Percentiles rank a stretch among this genome's conserved stretches.
Conservation (phyloP, 176 grass and related monocot genomes). For the Cymbopogon citratus region DNA sequence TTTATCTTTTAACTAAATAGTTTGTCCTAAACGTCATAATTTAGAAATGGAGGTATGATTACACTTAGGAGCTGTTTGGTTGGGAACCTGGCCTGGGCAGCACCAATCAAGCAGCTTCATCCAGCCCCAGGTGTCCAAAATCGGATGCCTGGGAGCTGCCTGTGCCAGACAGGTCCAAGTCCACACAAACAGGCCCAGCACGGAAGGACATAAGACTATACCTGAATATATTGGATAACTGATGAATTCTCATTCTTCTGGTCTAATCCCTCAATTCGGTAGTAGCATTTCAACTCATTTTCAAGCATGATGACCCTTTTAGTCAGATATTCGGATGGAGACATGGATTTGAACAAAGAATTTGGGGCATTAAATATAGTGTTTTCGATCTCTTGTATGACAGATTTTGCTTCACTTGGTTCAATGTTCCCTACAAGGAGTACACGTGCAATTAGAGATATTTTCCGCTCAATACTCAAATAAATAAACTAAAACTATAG, state of each 20-base stretch:
- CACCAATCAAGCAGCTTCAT: too few relatives aligned
- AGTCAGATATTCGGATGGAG: conserved; percentile 69
- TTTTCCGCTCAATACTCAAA: neutral
- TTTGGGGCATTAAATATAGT: conserved; percentile 59
- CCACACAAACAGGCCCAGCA: neutral
- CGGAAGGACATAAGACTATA: conserved; percentile 11
- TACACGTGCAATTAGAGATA: neutral
- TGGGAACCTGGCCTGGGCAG: too few relatives aligned
- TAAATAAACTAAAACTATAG: conserved; percentile 8
- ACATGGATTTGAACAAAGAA: conserved; percentile 61
- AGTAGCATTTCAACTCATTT: conserved; percentile 57
- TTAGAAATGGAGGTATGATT: too few relatives aligned
- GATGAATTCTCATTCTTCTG: conserved; percentile 81
- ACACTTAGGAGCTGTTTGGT: too few relatives aligned
- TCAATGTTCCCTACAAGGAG: conserved; percentile 65
- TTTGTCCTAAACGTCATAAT: too few relatives aligned
- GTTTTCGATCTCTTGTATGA: conserved; percentile 65
- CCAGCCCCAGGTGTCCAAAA: too few relatives aligned
- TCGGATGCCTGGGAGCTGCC: too few relatives aligned
- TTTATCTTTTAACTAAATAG: too few relatives aligned
- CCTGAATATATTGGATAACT: conserved; percentile 91
- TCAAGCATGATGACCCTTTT: conserved; percentile 72
- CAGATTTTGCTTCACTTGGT: conserved; percentile 69
- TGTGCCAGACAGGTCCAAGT: too few relatives aligned
- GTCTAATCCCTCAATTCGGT: conserved; percentile 73